Evolutionary conservation across 2,329 filamentous ascomycete genomes (phyloP), one percentile per base, ranked within the genome.

Genomic region (Cercospora nicotianae): DNA sequence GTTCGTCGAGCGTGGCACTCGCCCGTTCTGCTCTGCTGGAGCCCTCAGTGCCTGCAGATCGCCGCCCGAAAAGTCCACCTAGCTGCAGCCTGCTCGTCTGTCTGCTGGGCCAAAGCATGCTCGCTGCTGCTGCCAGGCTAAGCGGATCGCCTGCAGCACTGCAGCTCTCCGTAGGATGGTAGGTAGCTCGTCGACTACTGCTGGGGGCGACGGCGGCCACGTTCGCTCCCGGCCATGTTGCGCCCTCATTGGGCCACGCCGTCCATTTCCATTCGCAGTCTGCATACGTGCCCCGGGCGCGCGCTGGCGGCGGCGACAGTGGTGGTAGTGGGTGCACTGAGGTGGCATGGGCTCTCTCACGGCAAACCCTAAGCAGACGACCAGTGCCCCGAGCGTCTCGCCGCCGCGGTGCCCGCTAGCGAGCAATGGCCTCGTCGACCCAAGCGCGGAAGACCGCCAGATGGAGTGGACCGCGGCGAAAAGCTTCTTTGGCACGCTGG

Each of bases 11-110:
- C 26, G 31, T 57, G 16, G 63, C 20, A 33, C 48, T 28, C 30
- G 23, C 12, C 36, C 48, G 36, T 42, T 13, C 30, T 42, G 36
- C 31, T 12, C 13, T 6, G 36, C 28, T 18, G 36, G 23, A n/a
- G 36, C 60, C 42, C 39, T 45, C 55, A 62, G 64, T 60, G 36
- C 65, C 65, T 69, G 68, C 68, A 69, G 68, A 67, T 69, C 59
- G 58, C 53, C 30, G n/a, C 42, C 42, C 42, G n/a, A 48, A 20
- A 48, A 10, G 42, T 12, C n/a, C 42, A 48, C 42, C 42, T 7
- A 20, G 42, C 42, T 48, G 42, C n/a, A 48, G 42, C 6, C 42
- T 18, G 42, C n/a, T 12, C 42, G 18, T 48, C 18, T 18, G n/a
- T 18, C 39, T 45, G 39, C 39, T 45, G 39, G n/a, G 39, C 16